These are phyloP conservation scores for Parathielavia appendiculata DNA, from an alignment of 495 filamentous ascomycete genomes.

Conservation along the genomic window DNA sequence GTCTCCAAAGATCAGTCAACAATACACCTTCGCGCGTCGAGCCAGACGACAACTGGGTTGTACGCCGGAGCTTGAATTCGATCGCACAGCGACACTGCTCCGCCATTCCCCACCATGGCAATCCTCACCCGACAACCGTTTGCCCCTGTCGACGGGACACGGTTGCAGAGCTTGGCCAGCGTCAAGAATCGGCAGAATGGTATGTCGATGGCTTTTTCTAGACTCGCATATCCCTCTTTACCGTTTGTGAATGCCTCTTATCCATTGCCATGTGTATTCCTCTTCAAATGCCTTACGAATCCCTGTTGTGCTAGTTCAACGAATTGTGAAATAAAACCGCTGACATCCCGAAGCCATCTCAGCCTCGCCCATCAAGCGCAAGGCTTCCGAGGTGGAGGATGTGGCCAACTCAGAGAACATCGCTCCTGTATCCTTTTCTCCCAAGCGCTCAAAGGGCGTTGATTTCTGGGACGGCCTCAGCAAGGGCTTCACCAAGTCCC, in stretches of 20 bases:
- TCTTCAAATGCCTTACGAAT: background rate
- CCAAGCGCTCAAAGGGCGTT: conserved; percentile 65
- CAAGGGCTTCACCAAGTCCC: conserved; percentile 50
- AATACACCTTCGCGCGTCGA: background rate
- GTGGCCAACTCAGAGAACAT: conserved; percentile 73
- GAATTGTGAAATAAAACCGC: background rate
- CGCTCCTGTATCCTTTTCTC: conserved; percentile 63
- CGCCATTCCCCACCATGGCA: conserved; percentile 37
- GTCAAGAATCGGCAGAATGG: conserved; percentile 61
- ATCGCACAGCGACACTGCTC: conserved; percentile 11
- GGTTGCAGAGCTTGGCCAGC: conserved; percentile 52
- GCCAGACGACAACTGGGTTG: background rate
- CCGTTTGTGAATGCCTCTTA: conserved; percentile 7
- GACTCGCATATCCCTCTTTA: background rate
- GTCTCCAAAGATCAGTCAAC: conserved; percentile 2
- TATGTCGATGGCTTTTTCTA: conserved; percentile 36
- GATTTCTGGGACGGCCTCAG: conserved; percentile 36
- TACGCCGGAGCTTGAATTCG: conserved; percentile 1
- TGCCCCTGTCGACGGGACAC: conserved; percentile 48
- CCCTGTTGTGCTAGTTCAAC: background rate
- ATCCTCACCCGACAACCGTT: conserved; percentile 52
- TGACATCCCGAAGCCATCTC: conserved; percentile 35
- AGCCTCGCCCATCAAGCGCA: conserved; percentile 39
- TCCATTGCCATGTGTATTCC: background rate
- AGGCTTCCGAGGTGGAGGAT: conserved; percentile 42